A percentile compares a stretch with the other conserved stretches of the same genome.
Evolutionary conservation across 169 alveolate species (phyloP).

Genomic region (Plasmodium knowlesi): DNA sequence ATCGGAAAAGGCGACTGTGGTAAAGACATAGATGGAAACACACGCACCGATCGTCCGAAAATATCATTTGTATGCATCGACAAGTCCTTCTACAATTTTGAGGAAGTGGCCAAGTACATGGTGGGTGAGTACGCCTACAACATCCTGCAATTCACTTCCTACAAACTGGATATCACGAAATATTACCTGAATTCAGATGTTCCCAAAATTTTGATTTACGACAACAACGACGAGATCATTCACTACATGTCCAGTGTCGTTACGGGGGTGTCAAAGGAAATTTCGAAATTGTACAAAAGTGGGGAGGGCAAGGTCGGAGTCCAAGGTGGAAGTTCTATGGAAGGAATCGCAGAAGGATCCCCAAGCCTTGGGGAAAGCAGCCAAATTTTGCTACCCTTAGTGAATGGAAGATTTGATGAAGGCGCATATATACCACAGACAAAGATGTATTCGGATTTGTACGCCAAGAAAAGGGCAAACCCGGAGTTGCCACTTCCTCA

Average conservation of each 20-base stretch:
- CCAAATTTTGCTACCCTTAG: not conserved
- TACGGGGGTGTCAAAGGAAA: slow-evolving; percentile 65
- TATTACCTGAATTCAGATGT: slow-evolving; percentile 62
- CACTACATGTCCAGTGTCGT: slow-evolving; percentile 62
- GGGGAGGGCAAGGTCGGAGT: not conserved
- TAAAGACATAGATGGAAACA: not conserved
- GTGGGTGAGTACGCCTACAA: slow-evolving; percentile 72
- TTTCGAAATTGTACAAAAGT: slow-evolving; percentile 56
- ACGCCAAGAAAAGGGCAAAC: not conserved
- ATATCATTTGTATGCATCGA: slow-evolving; percentile 65
- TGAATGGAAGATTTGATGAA: not conserved
- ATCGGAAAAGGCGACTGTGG: no score
- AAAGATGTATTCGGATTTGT: not conserved
- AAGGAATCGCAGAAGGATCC: not conserved
- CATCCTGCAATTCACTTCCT: slow-evolving; percentile 55
- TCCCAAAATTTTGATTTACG: slow-evolving; percentile 59
- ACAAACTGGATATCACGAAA: slow-evolving; percentile 65
- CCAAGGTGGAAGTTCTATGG: no score
- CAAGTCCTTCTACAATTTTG: slow-evolving; percentile 59
- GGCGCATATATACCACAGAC: not conserved
- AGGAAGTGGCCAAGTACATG: slow-evolving; percentile 73
- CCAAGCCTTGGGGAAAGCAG: not conserved
- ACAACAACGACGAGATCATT: slow-evolving; percentile 70
- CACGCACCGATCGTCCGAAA: not conserved
- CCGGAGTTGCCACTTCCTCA: not conserved